Conservation (phyloP, 192 early-diverging fungal species). For the Gaertneriomyces sp. region DNA sequence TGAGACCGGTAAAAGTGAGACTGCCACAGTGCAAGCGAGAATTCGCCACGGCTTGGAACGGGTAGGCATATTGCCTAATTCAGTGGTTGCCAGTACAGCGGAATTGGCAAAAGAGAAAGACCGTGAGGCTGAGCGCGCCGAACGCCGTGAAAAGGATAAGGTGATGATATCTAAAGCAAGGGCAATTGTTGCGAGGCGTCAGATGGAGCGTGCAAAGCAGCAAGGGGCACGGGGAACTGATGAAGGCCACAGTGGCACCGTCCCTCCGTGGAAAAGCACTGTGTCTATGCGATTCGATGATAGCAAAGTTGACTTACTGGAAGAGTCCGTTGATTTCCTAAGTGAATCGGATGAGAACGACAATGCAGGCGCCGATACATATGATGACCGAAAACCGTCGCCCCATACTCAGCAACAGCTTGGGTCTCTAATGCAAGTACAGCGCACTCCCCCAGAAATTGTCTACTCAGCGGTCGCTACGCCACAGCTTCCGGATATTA, state of each 20-base stretch:
- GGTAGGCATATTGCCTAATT: slow-evolving; percentile 39
- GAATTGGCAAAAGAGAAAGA: slow-evolving; percentile 19
- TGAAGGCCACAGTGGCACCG: no score
- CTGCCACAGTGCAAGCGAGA: background rate
- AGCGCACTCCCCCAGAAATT: no score
- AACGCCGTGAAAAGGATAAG: slow-evolving; percentile 25
- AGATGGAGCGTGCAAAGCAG: slow-evolving; percentile 2
- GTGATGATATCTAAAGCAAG: slow-evolving; percentile 23
- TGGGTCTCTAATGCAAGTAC: no score
- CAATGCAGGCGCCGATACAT: slow-evolving; percentile 2
- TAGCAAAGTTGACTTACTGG: no score
- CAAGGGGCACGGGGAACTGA: background rate
- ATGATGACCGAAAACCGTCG: background rate
- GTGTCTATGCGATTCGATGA: no score
- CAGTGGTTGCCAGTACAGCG: slow-evolving; percentile 30
- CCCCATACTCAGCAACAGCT: no score
- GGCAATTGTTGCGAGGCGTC: slow-evolving; percentile 20
- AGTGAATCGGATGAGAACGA: background rate
- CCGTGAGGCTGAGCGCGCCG: slow-evolving; percentile 6
- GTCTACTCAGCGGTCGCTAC: no score
- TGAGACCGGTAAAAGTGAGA: no score
- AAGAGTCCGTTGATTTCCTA: no score
- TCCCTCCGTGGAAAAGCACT: no score
- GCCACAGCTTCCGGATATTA: no score
- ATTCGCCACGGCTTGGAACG: slow-evolving; percentile 34